Evolutionary conservation across 2,329 filamentous ascomycete genomes (phyloP), one percentile per base, ranked within the genome.

Genomic region (Boeremia exigua): DNA sequence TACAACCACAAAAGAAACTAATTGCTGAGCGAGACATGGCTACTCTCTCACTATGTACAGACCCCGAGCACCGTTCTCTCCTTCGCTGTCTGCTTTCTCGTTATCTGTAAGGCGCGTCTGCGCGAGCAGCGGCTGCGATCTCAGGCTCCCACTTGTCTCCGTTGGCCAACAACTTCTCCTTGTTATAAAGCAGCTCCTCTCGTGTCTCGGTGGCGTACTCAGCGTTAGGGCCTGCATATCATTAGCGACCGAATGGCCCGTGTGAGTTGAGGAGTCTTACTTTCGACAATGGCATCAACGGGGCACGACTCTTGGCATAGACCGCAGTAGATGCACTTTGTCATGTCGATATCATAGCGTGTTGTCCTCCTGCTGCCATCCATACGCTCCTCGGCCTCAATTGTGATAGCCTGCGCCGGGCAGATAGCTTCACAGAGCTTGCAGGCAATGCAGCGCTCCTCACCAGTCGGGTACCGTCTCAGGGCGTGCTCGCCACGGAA

Each of bases 261-360:
- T 29, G 15, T 32, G 6, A 11, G 14, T 19, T 6, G 76, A 81
- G 73, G 6, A 27, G 6, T 76, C 82, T 73, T 74, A 85, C 84
- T 85, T 76, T 91, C 88, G 56, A 91, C 88, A 77, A 91, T 99
- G 57, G 95, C 95, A 80, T 99, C 95, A 51, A 99, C 95, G 39
- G 95, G 95, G 81, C 95, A 99, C 64, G 91, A 96, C 83, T 99
- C 95, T 82, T 97, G 94, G 86, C 95, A 98, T 82, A 96, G 96
- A 47, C 95, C 95, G 78, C 95, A 98, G 87, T 98, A 99, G 80
- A 99, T 99, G 82, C 95, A 99, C 85, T 99, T 99, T 73, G 95
- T 98, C 95, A 99, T 99, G 81, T 99, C 95, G 75, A 99, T 97
- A 77, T 99, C 95, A 81, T 99, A 99, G 76, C 94, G 88, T 57